Evolutionary conservation across 1,139 yeast genomes (phyloP), one percentile per base, ranked within the genome.

Genomic region (Lodderomyces elongisporus): DNA sequence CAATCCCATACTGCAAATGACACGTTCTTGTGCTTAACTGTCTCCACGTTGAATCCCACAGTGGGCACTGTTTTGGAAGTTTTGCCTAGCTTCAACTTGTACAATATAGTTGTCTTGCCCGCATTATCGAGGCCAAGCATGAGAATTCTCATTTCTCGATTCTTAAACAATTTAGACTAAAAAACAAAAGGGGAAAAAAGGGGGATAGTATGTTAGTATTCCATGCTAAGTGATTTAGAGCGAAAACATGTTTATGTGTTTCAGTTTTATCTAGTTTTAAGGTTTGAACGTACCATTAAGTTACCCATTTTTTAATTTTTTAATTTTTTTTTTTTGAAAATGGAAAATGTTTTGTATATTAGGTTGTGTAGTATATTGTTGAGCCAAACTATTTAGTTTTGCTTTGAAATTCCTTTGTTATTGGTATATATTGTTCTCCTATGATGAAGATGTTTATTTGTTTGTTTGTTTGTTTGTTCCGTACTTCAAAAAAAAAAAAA

Each of bases 1-100:
- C 93, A 93, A 58, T 88, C 96, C 96, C 96, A 89, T 46, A 91
- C 93, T 42, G 91, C 91, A 68, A 88, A 87, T 40, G 85, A 79
- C 41, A 88, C 80, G 56, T 85, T 85, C 57, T 83, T 85, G 58
- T 83, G 89, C 41, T 84, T 79, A 46, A 89, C 88, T 6, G 95
- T 85, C 59, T 89, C 96, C 37, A 88, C 95, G 58, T 88, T 88
- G 63, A 85, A 89, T 2, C 96, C 96, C 17, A 88, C 96, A 0
- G 96, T 89, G 17, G 96, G 96, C 5, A 85, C 94, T 1, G 95
- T 85, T 32, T 84, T 77, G 42, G 82, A 77, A 31, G 85, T 74
- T 53, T 80, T 81, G 35, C 87, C 87, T 38, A 82, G 64, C 55
- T 84, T 82, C 47, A 83, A 63, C 54, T 81, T 79, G 61, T 80